These are phyloP conservation scores for Lactarius tabidus DNA, from an alignment of 768 basidiomycete genomes.

Conservation along the genomic window DNA sequence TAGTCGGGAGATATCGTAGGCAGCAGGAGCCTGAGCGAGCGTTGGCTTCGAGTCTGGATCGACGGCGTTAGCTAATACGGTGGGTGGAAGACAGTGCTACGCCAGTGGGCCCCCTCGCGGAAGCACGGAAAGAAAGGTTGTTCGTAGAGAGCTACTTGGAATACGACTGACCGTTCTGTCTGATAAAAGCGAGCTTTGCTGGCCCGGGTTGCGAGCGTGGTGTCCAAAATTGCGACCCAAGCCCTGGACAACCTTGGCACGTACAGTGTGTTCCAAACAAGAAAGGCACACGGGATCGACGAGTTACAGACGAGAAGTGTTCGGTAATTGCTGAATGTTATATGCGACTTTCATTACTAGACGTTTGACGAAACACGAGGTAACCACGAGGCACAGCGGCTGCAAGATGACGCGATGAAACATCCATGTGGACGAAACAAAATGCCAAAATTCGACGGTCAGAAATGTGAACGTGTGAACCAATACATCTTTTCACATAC, in stretches of 20 bases:
- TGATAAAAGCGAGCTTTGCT: neutral
- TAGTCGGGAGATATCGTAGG: neutral
- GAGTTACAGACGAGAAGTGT: neutral
- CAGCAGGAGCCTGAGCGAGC: constrained; percentile 30
- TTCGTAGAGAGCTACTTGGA: neutral
- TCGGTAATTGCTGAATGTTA: neutral
- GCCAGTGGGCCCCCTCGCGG: neutral
- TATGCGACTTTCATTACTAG: neutral
- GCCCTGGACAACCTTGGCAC: neutral
- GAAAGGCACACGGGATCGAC: neutral
- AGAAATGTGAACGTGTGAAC: neutral
- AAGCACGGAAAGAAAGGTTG: neutral
- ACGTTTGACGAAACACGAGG: neutral
- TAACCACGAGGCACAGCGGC: neutral
- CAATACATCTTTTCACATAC: neutral
- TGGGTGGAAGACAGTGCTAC: neutral
- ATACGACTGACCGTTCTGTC: neutral
- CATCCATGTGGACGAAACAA: neutral
- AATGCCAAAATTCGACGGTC: neutral
- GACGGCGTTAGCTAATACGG: constrained; percentile 39
- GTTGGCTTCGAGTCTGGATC: constrained; percentile 53
- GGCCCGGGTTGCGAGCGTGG: neutral
- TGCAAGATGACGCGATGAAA: neutral
- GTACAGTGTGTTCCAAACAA: neutral
- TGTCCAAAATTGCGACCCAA: neutral